Evolutionary conservation across 2,329 filamentous ascomycete species (phyloP), one percentile per base, ranked within the genome.

Genomic region (Lasiodiplodia gonubiensis): DNA sequence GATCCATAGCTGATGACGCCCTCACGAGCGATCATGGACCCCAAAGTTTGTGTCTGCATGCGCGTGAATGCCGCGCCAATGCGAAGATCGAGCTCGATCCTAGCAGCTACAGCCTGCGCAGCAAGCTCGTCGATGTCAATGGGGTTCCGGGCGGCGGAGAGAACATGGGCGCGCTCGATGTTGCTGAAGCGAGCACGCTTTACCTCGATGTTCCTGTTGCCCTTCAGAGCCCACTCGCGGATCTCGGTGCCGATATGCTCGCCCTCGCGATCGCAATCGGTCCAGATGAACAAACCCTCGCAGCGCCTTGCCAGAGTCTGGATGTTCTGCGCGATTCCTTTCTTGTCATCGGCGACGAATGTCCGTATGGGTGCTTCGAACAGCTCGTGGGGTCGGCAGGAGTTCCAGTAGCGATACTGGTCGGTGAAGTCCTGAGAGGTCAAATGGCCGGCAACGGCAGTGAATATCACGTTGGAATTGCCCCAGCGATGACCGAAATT

Each of bases 211-310:
- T 83, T 83, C 11, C 85, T 79, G 70, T 97, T 98, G 11, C 87
- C 90, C 74, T 89, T 88, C 55, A 85, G 83, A 5, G 95, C 95
- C 68, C 94, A 90, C 64, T 91, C 87, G 53, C 93, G 89, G 69
- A 99, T 94, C 78, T 99, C 94, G 48, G 91, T 86, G 7, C 95
- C 95, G 72, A 99, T 99, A 76, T 98, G 92, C 78, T 99, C 95
- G 42, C 95, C 95, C 84, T 99, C 95, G 66, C 94, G 89, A 83
- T 99, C 95, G 79, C 95, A 98, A 85, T 99, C 95, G 0, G 95
- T 99, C 95, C 95, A 99, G 73, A 99, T 97, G 78, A 96, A 94
- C 37, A 99, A 84, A 14, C 90, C 88, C 66, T 85, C 86, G n/a
- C 89, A 86, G 75, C 86, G 86, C 69, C 86, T 86, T 21, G 95